Evolutionary conservation across 345 rosid genomes (phyloP).

Genomic region (Syzygium jambos): DNA sequence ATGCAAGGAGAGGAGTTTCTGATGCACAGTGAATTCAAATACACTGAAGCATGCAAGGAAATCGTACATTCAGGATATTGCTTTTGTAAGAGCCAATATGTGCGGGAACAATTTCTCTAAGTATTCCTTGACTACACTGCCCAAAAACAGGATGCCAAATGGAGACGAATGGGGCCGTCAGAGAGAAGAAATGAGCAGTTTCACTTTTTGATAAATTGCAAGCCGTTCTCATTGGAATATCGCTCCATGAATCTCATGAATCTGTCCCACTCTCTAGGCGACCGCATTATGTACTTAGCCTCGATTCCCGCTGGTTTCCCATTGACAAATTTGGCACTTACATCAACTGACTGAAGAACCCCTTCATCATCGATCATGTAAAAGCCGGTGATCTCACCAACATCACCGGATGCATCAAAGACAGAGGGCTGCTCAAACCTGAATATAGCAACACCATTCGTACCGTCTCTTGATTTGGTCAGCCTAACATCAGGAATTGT

Average conservation of each 20-base stretch:
- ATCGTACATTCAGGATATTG: background rate
- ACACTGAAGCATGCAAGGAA: background rate
- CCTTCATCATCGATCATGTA: conserved; percentile 98
- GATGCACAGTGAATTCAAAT: background rate
- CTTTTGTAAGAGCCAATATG: background rate
- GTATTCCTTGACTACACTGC: background rate
- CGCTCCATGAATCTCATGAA: conserved; percentile 99
- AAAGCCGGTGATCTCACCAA: conserved; percentile 91
- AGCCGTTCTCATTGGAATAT: conserved; percentile 77
- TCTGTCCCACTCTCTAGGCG: conserved; percentile 86
- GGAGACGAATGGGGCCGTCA: background rate
- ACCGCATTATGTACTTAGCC: conserved; percentile 77
- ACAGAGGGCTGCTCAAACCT: conserved; percentile 82
- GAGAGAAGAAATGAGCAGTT: conserved; percentile 14
- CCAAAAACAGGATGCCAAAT: background rate
- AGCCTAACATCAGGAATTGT: conserved; percentile 78
- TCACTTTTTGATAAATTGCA: conserved; percentile 76
- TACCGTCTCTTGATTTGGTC: conserved; percentile 81
- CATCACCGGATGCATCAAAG: conserved; percentile 75
- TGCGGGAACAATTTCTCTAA: background rate
- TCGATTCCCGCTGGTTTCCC: conserved; percentile 85
- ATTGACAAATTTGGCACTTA: conserved; percentile 80
- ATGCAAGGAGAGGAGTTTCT: background rate
- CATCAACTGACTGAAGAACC: conserved; percentile 84
- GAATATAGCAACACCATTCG: conserved; percentile 79